Base-by-base conservation (phyloP, 176 grass and related monocot genomes). In the Miscanthus lutarioriparius region DNA sequence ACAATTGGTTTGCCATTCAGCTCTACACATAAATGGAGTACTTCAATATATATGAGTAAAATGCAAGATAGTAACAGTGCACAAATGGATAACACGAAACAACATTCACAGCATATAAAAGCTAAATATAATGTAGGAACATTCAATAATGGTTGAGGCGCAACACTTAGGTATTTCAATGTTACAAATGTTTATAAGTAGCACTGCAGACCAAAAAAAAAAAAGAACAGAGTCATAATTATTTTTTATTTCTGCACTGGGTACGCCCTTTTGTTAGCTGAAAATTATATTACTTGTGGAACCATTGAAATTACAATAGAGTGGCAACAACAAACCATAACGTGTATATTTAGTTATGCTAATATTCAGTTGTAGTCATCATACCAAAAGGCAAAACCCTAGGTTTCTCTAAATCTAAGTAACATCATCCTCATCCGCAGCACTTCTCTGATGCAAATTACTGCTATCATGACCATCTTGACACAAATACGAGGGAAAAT, bases 1-100 rank as follows among this genome's bases (percentile, higher is more conserved):
- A 89, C 56, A 28, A 88, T 83, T 26, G 83, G 83, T 37, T 86
- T 84, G 43, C 88, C 81, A 75, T 91, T 89, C 43, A 89, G 71
- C 66, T 86, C 93, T 99, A 83, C 88, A 92, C 3, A 48, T 22
- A 86, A 81, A 90, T 11, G 2, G 51, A 48, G 5, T 64, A 8
- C 48, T 81, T 88, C 35, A 83, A 15, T 49, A 48, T 8, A 73
- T 49, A 77, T 49, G 20, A 85, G 76, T 22, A 72, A 64, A 86
- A 83, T 11, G 35, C 16, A 69, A 73, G 26, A 51, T 74, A 86
- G 66, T 26, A 62, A 17, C 23, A 72, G 62, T 1, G 5, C 26
- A 32, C 0, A 56, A 47, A 84, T 38, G 33, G 70, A 70, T 70
- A 82, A 76, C 49, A 49, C 17, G 25, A 8, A 58, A 67, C 14